phyloP scores from a whole-genome alignment of 371 early-diverging fungal species.

The Lichtheimia ornata region DNA sequence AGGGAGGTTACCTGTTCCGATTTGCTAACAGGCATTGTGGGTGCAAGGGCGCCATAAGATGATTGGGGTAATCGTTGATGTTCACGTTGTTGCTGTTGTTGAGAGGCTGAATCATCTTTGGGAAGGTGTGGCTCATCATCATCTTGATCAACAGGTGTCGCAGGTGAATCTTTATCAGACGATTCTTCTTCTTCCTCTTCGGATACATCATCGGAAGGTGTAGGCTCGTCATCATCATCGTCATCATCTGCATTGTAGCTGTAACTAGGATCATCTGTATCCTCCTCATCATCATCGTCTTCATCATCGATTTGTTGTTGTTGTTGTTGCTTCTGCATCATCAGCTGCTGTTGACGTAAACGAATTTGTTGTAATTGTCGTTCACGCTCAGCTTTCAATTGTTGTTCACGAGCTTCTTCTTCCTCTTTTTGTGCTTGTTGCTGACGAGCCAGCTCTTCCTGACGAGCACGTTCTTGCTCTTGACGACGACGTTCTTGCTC shows the following conservation, averaged over 20 bases:
- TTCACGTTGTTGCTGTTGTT: conserved; percentile 4
- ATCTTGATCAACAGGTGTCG: conserved; percentile 24
- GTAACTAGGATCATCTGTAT: conserved; percentile 11
- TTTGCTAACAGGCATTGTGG: conserved; percentile 40
- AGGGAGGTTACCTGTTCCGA: conserved; percentile 31
- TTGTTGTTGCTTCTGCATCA: conserved; percentile 12
- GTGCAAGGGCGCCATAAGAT: conserved; percentile 37
- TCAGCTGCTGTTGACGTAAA: conserved; percentile 10
- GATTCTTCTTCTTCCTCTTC: conserved; percentile 14
- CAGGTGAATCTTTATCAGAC: conserved; percentile 17
- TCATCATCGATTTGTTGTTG: background rate
- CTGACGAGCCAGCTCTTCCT: conserved; percentile 9
- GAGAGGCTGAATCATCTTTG: conserved; percentile 6
- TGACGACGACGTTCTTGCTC: conserved; percentile 1
- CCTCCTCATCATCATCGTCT: conserved; percentile 10
- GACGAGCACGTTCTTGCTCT: conserved; percentile 12
- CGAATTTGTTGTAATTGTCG: conserved; percentile 10
- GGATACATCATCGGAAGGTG: conserved; percentile 1
- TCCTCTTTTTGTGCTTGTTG: conserved; percentile 17
- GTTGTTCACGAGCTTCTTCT: conserved; percentile 9
- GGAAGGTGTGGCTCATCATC: conserved; percentile 14
- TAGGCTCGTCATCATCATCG: conserved; percentile 14
- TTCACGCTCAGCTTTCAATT: conserved; percentile 18
- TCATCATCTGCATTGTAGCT: conserved; percentile 3
- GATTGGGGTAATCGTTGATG: conserved; percentile 12